phyloP scores from a whole-genome alignment of 148 eudicot species.

The Agrostemma githago region DNA sequence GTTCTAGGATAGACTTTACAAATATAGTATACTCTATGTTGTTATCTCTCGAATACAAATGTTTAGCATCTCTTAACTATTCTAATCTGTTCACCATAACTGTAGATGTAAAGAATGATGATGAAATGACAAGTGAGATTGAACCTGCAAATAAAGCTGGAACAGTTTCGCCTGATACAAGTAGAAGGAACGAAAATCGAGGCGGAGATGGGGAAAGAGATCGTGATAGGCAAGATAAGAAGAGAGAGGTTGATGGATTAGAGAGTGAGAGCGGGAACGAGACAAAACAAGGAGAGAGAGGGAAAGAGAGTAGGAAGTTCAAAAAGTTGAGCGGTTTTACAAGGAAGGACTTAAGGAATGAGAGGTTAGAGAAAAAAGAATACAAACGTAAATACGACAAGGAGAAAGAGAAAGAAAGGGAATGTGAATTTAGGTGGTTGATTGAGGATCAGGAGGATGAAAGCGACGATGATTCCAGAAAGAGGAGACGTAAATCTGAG shows the following conservation, averaged over 20 bases:
- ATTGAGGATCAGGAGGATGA: slow-evolving; percentile 76
- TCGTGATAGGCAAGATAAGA: slow-evolving; percentile 73
- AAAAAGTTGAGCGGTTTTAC: slow-evolving; percentile 76
- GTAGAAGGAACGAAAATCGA: slow-evolving; percentile 62
- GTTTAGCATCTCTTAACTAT: slow-evolving; percentile 7
- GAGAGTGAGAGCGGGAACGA: slow-evolving; percentile 94
- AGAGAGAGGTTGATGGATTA: slow-evolving; percentile 85
- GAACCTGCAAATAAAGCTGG: slow-evolving; percentile 52
- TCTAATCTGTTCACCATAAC: slow-evolving; percentile 18
- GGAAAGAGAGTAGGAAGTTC: slow-evolving; percentile 71
- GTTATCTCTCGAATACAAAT: neutral
- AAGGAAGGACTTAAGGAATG: slow-evolving; percentile 76
- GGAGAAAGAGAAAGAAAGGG: slow-evolving; percentile 84
- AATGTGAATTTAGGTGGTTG: slow-evolving; percentile 58
- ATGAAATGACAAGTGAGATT: slow-evolving; percentile 58
- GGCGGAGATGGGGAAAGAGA: slow-evolving; percentile 59
- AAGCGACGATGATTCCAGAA: slow-evolving; percentile 72
- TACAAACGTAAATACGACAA: slow-evolving; percentile 65
- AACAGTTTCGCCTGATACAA: slow-evolving; percentile 76
- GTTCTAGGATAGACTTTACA: slow-evolving; percentile 13
- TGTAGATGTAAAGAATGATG: slow-evolving; percentile 68
- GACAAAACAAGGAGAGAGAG: slow-evolving; percentile 88
- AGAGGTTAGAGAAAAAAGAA: slow-evolving; percentile 81
- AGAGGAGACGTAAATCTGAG: slow-evolving; percentile 70
- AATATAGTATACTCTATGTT: neutral